These are phyloP conservation scores for Chamaecrista fasciculata DNA, from an alignment of 306 rosid species.

Conservation along the genomic window DNA sequence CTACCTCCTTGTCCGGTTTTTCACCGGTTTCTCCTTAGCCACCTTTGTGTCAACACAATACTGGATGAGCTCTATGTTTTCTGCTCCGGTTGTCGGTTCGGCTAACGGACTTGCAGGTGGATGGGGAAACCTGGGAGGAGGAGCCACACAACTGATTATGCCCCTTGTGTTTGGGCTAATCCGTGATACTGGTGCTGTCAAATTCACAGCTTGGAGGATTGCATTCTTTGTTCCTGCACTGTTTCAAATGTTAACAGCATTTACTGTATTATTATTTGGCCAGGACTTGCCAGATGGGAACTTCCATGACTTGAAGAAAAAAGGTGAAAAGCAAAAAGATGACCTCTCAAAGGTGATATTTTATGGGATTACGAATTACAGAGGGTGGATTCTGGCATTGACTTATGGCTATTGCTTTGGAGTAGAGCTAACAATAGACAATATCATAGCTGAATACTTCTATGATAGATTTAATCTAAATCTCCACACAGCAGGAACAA, in stretches of 20 bases:
- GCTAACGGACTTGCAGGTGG: conserved; percentile 82
- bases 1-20: conserved; percentile 68
- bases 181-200: conserved; percentile 45
- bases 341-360: conserved; percentile 48
- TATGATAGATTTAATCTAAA: conserved; percentile 72
- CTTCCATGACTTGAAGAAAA: conserved; percentile 45
- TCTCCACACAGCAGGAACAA: conserved; percentile 70
- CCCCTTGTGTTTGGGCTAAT: conserved; percentile 68
- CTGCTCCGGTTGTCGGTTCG: conserved; percentile 63
- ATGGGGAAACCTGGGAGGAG: conserved; percentile 93
- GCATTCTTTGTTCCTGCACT: conserved; percentile 80
- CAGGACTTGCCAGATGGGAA: conserved; percentile 86
- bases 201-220: conserved; percentile 86
- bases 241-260: conserved; percentile 67
- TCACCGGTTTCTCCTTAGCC: conserved; percentile 83
- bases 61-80: conserved; percentile 99
- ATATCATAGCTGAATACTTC: conserved; percentile 78
- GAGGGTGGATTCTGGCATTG: conserved; percentile 85
- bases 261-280: conserved; percentile 51
- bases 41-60: conserved; percentile 86
- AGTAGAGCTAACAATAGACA: conserved; percentile 74
- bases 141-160: conserved; percentile 84
- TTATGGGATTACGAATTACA: conserved; percentile 60
- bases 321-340: conserved; percentile 69
- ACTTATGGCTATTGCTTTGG: conserved; percentile 94